phyloP scores from a whole-genome alignment of 176 grass and related monocot genomes.

The Poa pratensis region DNA sequence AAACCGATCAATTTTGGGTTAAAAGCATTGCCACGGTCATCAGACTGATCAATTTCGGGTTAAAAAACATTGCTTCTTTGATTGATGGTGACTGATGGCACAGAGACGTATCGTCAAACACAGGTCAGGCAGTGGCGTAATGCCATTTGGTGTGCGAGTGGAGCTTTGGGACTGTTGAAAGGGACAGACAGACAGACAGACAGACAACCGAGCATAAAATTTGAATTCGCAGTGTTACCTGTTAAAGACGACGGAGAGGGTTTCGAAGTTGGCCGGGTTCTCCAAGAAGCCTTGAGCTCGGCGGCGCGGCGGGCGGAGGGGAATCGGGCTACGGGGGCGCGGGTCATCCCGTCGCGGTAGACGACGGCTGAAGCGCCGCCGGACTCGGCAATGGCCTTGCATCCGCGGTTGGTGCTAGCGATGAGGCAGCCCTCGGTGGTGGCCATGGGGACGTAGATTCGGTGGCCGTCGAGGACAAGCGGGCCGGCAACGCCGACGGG shows the following conservation, averaged over 20 bases:
- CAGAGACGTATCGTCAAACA: constrained; percentile 35
- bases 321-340: constrained; percentile 16
- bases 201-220: background rate
- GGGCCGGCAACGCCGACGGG: constrained; percentile 75
- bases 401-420: constrained; percentile 78
- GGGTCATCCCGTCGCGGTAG: constrained; percentile 69
- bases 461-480: constrained; percentile 60
- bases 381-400: constrained; percentile 76
- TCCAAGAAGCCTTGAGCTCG: constrained; percentile 72
- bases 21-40: background rate
- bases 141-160: constrained; percentile 20
- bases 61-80: background rate
- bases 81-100: constrained; percentile 22
- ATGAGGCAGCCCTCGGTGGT: constrained; percentile 85
- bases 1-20: background rate
- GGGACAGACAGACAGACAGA: constrained; percentile 16
- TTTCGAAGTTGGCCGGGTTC: constrained; percentile 55
- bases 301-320: constrained; percentile 58
- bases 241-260: constrained; percentile 64
- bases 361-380: constrained; percentile 67
- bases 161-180: constrained; percentile 37
- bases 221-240: constrained; percentile 42
- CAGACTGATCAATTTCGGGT: background rate
- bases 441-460: constrained; percentile 74
- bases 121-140: background rate